Evolutionary conservation across 2,329 filamentous ascomycete genomes (phyloP), one percentile per base, ranked within the genome.

Genomic region (Cytospora schulzeri): DNA sequence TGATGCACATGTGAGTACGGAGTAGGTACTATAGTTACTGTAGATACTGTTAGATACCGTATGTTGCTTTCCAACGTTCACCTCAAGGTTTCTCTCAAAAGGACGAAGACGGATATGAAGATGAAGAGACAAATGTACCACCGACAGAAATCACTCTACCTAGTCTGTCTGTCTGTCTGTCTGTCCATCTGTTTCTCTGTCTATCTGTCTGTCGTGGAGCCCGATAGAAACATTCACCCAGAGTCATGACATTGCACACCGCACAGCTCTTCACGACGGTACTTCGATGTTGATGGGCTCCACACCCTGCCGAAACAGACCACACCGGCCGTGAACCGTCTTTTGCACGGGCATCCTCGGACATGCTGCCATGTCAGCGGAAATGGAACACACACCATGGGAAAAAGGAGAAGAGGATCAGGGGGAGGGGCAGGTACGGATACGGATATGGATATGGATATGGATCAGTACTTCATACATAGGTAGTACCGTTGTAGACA

Each of bases 191-290:
- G 14, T 38, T 14, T 38, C 6, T 12, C 12, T 38, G 4, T 48
- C 41, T 48, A 3, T 48, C 41, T 48, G 8, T 48, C 41, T 48
- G 19, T 48, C 45, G n/a, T n/a, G 45, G 9, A 24, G 45, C 22
- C 45, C 45, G 45, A 48, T 35, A 24, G 11, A 22, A 22, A 12
- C 14, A 14, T 3, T 9, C 9, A 7, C 17, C 45, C 9, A 48
- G 45, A 48, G 45, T 48, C 45, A 48, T 48, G 45, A 14, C 45
- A 22, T 24, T 24, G 45, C 45, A 22, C 45, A 48, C 55, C 55
- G 60, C 60, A 62, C 60, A 50, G 19, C 60, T 50, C 28, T 62
- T 62, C 60, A 62, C 60, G 53, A 54, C 29, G 52, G 60, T 62
- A 62, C 60, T 28, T 62, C 1, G 29, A 56, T 29, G 28, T 29